Conservation (phyloP, 1,284 basidiomycete genomes). For the Paramarasmius palmivorus region DNA sequence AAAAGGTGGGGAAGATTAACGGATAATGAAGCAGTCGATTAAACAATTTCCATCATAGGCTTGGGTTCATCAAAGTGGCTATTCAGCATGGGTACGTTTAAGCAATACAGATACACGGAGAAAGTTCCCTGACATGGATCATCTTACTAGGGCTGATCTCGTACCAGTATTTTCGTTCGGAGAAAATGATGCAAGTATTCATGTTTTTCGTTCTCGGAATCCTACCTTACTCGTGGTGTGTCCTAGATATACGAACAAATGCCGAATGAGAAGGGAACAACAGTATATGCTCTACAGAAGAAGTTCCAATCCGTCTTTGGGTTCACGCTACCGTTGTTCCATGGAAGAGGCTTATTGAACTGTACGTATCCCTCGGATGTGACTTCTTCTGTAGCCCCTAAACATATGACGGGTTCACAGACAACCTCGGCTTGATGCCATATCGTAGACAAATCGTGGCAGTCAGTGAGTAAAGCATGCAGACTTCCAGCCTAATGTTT, state of each 20-base stretch:
- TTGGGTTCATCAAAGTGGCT: constrained; percentile 96
- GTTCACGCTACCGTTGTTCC: constrained; percentile 95
- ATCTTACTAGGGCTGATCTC: constrained; percentile 71
- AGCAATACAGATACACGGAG: neutral
- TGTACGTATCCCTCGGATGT: constrained; percentile 53
- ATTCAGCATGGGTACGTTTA: constrained; percentile 82
- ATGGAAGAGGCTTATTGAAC: constrained; percentile 89
- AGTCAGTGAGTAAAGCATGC: constrained; percentile 68
- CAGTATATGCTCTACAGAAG: constrained; percentile 85
- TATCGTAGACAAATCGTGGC: constrained; percentile 94
- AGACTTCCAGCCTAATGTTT: neutral
- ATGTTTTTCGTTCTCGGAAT: neutral
- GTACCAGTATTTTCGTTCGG: constrained; percentile 97
- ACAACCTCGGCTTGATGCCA: constrained; percentile 90
- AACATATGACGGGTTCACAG: constrained; percentile 34
- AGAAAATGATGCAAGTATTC: constrained; percentile 88
- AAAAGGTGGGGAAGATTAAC: constrained; percentile 51
- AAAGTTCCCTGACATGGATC: neutral
- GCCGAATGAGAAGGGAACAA: constrained; percentile 91
- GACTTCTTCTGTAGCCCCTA: neutral
- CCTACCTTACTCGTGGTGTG: constrained; percentile 1
- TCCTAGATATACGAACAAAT: constrained; percentile 91
- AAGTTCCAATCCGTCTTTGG: constrained; percentile 91
- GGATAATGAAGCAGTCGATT: neutral
- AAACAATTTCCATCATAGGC: constrained; percentile 34